phyloP scores from a whole-genome alignment of 108 stramenopile species.

The Cyclotella atomus region DNA sequence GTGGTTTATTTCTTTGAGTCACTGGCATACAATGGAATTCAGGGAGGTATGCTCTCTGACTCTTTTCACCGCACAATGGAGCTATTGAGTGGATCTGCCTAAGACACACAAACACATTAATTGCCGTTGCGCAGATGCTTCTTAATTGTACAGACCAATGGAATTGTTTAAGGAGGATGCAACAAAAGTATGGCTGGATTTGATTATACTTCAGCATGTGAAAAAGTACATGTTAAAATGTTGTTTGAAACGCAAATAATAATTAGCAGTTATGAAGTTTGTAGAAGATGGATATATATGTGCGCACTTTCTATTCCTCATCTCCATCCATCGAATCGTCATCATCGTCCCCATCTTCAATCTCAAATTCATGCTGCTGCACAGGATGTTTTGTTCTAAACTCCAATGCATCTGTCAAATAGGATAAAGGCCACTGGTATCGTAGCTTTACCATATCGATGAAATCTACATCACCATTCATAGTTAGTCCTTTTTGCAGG shows the following conservation, averaged over 20 bases:
- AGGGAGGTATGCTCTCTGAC: conserved; percentile 27
- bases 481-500: conserved; percentile 13
- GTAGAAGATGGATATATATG: too few species aligned
- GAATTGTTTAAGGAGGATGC: too few species aligned
- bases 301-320: too few species aligned
- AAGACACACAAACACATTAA: too few species aligned
- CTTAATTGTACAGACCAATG: too few species aligned
- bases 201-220: too few species aligned
- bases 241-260: too few species aligned
- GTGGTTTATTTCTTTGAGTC: conserved; percentile 49
- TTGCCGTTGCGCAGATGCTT: neutral
- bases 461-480: conserved; percentile 19
- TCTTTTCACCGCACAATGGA: conserved; percentile 50
- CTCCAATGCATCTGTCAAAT: conserved; percentile 15
- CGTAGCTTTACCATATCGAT: conserved; percentile 15
- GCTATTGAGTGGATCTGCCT: conserved; percentile 19
- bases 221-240: too few species aligned
- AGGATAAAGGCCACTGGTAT: conserved; percentile 6
- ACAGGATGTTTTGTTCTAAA: conserved; percentile 5
- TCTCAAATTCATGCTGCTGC: conserved; percentile 7
- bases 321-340: neutral
- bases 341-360: conserved; percentile 6
- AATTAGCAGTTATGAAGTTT: too few species aligned
- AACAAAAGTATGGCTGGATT: too few species aligned
- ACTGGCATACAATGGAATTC: conserved; percentile 43